phyloP scores from a whole-genome alignment of 2,329 filamentous ascomycete species.

The Intubia oerlemansii region DNA sequence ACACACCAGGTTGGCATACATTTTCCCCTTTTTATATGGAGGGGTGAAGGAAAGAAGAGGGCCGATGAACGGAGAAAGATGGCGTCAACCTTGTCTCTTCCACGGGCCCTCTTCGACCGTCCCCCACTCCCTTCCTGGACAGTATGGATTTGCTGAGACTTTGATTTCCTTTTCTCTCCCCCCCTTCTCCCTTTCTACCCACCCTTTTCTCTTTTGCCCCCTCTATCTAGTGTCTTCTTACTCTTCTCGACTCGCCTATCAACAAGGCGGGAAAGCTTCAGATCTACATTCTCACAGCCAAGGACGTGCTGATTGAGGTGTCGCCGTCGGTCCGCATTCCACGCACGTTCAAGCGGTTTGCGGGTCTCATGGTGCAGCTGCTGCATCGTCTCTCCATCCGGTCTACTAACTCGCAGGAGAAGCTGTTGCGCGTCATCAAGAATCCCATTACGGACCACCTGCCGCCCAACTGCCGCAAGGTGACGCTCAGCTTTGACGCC shows the following conservation, averaged over 20 bases:
- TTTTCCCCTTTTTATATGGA: no score
- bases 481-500: slow-evolving; percentile 88
- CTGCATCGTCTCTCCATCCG: slow-evolving; percentile 90
- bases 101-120: no score
- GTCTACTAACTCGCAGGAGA: slow-evolving; percentile 92
- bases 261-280: slow-evolving; percentile 97
- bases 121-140: no score
- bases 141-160: no score
- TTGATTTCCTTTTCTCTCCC: no score
- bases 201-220: slow-evolving; percentile 1
- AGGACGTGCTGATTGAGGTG: slow-evolving; percentile 92
- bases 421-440: slow-evolving; percentile 90
- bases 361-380: slow-evolving; percentile 94
- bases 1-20: slow-evolving; percentile 90
- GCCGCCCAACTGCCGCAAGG: slow-evolving; percentile 90
- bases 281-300: slow-evolving; percentile 96
- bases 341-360: slow-evolving; percentile 96
- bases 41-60: no score
- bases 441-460: slow-evolving; percentile 96
- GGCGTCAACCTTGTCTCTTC: slow-evolving; percentile 3
- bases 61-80: no score
- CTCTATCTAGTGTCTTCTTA: slow-evolving; percentile 62
- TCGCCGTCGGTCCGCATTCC: slow-evolving; percentile 96
- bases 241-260: slow-evolving; percentile 89
- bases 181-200: no score